Conservation (phyloP, 129 eudicot genomes). For the Logfia minima region DNA sequence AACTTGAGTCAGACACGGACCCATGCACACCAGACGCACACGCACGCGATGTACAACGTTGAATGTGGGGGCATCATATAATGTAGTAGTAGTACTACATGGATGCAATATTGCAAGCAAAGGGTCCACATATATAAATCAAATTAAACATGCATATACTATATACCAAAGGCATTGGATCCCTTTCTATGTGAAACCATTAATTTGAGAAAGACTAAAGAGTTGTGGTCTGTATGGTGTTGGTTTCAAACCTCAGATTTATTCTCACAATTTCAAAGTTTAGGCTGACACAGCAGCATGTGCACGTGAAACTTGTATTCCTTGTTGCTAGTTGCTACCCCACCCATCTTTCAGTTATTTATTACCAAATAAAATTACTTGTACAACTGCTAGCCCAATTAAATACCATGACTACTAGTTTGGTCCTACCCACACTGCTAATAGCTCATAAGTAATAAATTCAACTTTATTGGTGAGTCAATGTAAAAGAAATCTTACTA, state of each 20-base stretch:
- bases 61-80: constrained; percentile 8
- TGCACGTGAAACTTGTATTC: constrained; percentile 41
- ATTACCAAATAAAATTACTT: neutral
- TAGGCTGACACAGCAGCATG: constrained; percentile 47
- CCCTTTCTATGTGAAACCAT: constrained; percentile 39
- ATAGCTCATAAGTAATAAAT: neutral
- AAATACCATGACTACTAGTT: constrained; percentile 15
- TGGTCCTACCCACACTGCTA: neutral
- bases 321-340: constrained; percentile 1
- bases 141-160: neutral
- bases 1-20: neutral
- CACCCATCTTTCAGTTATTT: constrained; percentile 9
- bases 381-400: constrained; percentile 14
- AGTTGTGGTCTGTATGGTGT: constrained; percentile 29
- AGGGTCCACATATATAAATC: constrained; percentile 33
- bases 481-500: neutral
- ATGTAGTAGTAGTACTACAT: neutral
- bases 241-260: constrained; percentile 35
- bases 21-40: constrained; percentile 5
- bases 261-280: constrained; percentile 41
- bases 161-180: constrained; percentile 33
- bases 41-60: neutral
- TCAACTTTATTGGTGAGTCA: neutral
- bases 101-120: constrained; percentile 4
- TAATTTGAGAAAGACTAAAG: constrained; percentile 21